phyloP scores from a whole-genome alignment of 2,329 filamentous ascomycete species.

The Calonectria pteridis region DNA sequence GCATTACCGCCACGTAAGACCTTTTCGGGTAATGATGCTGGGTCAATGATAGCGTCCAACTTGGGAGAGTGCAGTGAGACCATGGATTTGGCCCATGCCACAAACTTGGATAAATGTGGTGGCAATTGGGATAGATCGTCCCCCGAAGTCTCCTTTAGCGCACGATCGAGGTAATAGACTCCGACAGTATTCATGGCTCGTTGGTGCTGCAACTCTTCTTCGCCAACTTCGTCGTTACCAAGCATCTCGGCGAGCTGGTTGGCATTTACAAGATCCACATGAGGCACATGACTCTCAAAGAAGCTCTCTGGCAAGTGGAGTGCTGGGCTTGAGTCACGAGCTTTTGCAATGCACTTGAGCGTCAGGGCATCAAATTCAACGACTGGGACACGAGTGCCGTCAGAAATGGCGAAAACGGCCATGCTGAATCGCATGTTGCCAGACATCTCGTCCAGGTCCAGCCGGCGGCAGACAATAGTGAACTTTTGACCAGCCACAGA shows the following conservation, averaged over 20 bases:
- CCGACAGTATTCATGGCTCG: constrained; percentile 31
- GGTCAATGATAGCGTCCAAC: constrained; percentile 13
- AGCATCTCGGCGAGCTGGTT: constrained; percentile 28
- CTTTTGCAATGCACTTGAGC: constrained; percentile 11
- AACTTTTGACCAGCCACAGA: constrained; percentile 29
- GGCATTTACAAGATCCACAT: constrained; percentile 29
- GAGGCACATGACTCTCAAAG: constrained; percentile 37
- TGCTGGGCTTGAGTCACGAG: neutral
- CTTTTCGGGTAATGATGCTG: neutral
- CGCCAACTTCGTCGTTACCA: constrained; percentile 33
- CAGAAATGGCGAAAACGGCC: constrained; percentile 37
- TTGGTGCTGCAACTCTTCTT: constrained; percentile 39
- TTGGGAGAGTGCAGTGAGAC: constrained; percentile 8
- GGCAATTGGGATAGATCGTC: constrained; percentile 37
- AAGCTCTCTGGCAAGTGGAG: constrained; percentile 41
- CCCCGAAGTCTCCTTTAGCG: constrained; percentile 32
- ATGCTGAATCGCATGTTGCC: constrained; percentile 43
- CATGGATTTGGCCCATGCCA: constrained; percentile 31
- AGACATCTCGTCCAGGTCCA: constrained; percentile 40
- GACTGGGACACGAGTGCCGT: neutral
- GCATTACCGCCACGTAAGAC: neutral
- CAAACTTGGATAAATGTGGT: constrained; percentile 34
- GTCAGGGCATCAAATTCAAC: constrained; percentile 15
- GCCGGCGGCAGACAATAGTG: constrained; percentile 39
- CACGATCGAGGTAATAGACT: constrained; percentile 37